These are phyloP conservation scores for Phytophthora pseudosyringae DNA, from an alignment of 352 stramenopile genomes.

Conservation along the genomic window DNA sequence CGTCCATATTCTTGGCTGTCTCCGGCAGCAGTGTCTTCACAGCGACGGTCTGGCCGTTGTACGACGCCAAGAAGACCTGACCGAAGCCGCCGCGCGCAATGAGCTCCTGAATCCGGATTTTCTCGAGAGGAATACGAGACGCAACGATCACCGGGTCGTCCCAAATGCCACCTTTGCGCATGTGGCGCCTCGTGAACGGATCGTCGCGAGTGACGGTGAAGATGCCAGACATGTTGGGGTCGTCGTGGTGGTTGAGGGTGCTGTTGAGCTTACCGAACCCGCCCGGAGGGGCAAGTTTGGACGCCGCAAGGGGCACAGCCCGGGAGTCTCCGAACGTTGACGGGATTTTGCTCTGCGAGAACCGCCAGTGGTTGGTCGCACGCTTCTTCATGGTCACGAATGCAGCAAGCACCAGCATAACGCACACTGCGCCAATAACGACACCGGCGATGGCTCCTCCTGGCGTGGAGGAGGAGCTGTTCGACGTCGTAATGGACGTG, in stretches of 20 bases:
- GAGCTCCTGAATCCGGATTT: slow-evolving; percentile 48
- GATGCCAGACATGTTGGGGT: slow-evolving; percentile 5
- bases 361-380: neutral
- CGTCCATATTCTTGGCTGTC: slow-evolving; percentile 51
- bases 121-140: slow-evolving; percentile 51
- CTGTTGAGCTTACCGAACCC: slow-evolving; percentile 36
- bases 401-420: slow-evolving; percentile 29
- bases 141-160: slow-evolving; percentile 45
- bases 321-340: slow-evolving; percentile 24
- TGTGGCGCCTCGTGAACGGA: slow-evolving; percentile 29
- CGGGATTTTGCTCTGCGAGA: slow-evolving; percentile 23
- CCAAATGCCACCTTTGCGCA: slow-evolving; percentile 45
- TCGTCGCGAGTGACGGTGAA: slow-evolving; percentile 22
- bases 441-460: slow-evolving; percentile 26
- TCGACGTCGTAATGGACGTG: slow-evolving; percentile 14
- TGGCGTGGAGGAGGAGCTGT: neutral
- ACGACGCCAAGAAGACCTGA: slow-evolving; percentile 54
- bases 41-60: slow-evolving; percentile 53
- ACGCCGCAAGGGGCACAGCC: slow-evolving; percentile 15
- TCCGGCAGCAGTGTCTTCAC: slow-evolving; percentile 68
- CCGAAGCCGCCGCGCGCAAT: slow-evolving; percentile 61
- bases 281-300: slow-evolving; percentile 21
- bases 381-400: slow-evolving; percentile 32
- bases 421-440: slow-evolving; percentile 23
- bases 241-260: neutral